Evolutionary conservation across 305 asterid species (phyloP).

Genomic region (Rubia peregrina): DNA sequence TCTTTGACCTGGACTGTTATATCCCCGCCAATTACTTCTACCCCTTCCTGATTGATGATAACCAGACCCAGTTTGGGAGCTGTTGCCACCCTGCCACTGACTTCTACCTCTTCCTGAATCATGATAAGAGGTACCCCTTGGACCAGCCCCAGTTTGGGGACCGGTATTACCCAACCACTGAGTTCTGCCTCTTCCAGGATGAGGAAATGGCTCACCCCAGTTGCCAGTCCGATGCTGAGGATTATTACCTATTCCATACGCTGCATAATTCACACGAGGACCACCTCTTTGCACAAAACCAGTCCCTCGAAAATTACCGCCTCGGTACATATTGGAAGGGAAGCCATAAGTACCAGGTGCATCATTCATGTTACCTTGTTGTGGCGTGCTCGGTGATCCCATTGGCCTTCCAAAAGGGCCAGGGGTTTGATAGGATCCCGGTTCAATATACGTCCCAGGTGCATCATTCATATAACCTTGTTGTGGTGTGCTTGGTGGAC

Average conservation of each 20-base stretch:
- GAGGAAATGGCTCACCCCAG: no score
- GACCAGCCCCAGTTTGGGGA: constrained; percentile 19
- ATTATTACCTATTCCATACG: no score
- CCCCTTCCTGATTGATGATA: constrained; percentile 16
- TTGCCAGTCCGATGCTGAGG: no score
- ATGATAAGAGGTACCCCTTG: not conserved
- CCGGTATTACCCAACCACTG: constrained; percentile 11
- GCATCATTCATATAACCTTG: not conserved
- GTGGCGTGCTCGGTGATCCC: constrained; percentile 25
- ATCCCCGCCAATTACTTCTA: constrained; percentile 12
- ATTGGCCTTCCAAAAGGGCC: constrained; percentile 25
- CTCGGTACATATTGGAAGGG: constrained; percentile 31
- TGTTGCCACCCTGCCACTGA: constrained; percentile 10
- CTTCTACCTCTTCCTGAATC: not conserved
- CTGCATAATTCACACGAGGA: constrained; percentile 22
- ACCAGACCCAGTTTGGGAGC: constrained; percentile 30
- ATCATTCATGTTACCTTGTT: constrained; percentile 30
- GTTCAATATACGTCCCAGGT: constrained; percentile 17
- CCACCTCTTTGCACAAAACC: constrained; percentile 27
- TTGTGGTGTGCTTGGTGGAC: constrained; percentile 14
- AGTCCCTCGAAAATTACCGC: constrained; percentile 24
- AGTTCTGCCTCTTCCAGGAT: no score
- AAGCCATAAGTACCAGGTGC: constrained; percentile 29
- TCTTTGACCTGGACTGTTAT: constrained; percentile 4
- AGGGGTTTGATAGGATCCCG: constrained; percentile 28